phyloP scores from a whole-genome alignment of 345 rosid genomes.

The Ricinus communis region DNA sequence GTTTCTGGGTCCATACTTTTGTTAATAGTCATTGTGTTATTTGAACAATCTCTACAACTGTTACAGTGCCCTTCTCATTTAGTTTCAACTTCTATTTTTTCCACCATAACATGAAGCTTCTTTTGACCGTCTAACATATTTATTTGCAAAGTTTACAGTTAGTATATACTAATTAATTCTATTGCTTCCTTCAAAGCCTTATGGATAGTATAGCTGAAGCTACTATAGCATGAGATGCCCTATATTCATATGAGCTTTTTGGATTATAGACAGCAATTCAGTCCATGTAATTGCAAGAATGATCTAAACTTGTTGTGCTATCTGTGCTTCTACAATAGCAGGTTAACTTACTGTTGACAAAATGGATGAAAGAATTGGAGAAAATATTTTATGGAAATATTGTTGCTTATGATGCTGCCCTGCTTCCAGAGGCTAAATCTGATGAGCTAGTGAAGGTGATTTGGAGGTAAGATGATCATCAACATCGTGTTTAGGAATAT shows the following conservation, averaged over 20 bases:
- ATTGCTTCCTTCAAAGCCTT: neutral
- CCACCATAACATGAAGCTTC: no score
- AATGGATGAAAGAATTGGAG: constrained; percentile 98
- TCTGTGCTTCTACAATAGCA: constrained; percentile 29
- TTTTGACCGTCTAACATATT: no score
- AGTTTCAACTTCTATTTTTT: no score
- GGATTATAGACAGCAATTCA: neutral
- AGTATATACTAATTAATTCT: neutral
- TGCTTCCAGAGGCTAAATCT: constrained; percentile 81
- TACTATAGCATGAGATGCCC: neutral
- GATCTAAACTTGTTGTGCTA: neutral
- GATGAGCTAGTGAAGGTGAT: constrained; percentile 62
- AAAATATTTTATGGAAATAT: constrained; percentile 91
- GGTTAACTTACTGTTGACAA: constrained; percentile 81
- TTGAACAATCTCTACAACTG: no score
- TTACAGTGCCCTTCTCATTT: no score
- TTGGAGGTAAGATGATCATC: constrained; percentile 63
- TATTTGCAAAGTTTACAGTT: no score
- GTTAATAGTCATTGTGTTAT: no score
- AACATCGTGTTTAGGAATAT: neutral
- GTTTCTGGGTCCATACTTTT: neutral
- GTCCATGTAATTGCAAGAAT: neutral
- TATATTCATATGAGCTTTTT: neutral
- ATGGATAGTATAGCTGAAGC: neutral
- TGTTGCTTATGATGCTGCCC: constrained; percentile 79